Base-by-base conservation (phyloP, 2,329 filamentous ascomycete genomes). In the Cladorrhinum sp. region DNA sequence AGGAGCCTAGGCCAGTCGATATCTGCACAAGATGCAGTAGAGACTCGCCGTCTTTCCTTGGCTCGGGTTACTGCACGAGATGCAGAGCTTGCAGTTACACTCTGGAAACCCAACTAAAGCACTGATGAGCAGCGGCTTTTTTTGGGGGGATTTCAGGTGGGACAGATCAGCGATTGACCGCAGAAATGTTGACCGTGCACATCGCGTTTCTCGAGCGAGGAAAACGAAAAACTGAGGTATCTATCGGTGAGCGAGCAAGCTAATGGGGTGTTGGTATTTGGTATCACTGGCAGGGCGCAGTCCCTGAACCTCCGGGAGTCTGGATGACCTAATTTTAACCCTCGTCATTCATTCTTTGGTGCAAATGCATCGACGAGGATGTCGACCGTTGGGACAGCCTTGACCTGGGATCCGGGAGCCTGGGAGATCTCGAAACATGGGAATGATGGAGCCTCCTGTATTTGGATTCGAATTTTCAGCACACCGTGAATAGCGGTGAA, bases 401-500 rank as follows among this genome's bases (percentile, higher is more conserved):
- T 20, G 41, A 45, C 41, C n/a, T 45, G 41, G 41, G 41, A 45
- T 20, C 18, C 41, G 41, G 32, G 32, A 36, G 32, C 32, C 32
- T 36, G 32, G 32, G 41, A 45, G 41, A 45, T 45, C 18, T 45
- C 16, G 18, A 45, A 45, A 45, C 16, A 13, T 22, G 18, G 18
- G 8, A 45, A 20, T 18, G n/a, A 18, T 45, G 41, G 41, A 45
- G 8, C 18, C n/a, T 45, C 41, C 3, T 12, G 18, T 45, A n/a
- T 45, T 45, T 36, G 51, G 48, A 20, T n/a, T 41, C 36, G 16
- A 45, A 38, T 23, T 55, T 24, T 55, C 38, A 56, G 36, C 53
- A 32, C 16, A 25, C 36, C 23, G 41, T 56, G 57, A 64, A 59
- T 62, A 64, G 62, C 62, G 62, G 62, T 64, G 62, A 64, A 60